Evolutionary conservation across 2,329 filamentous ascomycete genomes (phyloP), one percentile per base, ranked within the genome.

Genomic region (Fusarium graminum): DNA sequence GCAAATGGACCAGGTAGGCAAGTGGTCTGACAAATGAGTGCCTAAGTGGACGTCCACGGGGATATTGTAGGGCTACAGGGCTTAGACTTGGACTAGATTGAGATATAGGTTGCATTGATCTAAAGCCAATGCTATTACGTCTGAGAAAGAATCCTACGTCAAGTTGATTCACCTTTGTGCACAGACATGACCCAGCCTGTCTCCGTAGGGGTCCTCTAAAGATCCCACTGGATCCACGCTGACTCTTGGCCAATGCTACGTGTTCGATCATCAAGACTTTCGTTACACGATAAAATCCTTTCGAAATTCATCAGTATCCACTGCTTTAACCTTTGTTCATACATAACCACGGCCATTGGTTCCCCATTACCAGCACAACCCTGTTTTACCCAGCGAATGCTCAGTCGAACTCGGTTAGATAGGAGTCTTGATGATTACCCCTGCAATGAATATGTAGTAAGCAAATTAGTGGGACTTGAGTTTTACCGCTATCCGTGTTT

Each of bases 21-120:
- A n/a, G 34, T 26, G 34, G 34, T 26, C 38, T 42, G 28, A 26
- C 32, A 29, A 17, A 16, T 49, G 13, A 32, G 43, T 34, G 3
- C 19, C 12, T 13, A 19, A 39, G 26, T 8, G 16, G 34, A 36
- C n/a, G 16, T n/a, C n/a, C 16, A n/a, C 14, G n/a, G 34, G n/a
- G 16, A 36, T 14, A 16, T 7, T 29, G 34, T 49, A 54, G 51
- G 34, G 43, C 51, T 54, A 45, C 40, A 45, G 11, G 52, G 43
- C 43, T 53, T 19, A 13, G 34, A 36, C 14, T 36, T 36, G 9
- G 34, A 34, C 16, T n/a, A 36, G 16, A n/a, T 10, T 36, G n/a
- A n/a, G 6, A 14, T 56, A 38, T 29, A 47, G 13, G 29, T 29
- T 17, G 12, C 28, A 36, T 36, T 9, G 9, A 16, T 36, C 42